These are phyloP conservation scores for Septoria petroselini DNA, from an alignment of 2,329 filamentous ascomycete species.

Conservation along the genomic window DNA sequence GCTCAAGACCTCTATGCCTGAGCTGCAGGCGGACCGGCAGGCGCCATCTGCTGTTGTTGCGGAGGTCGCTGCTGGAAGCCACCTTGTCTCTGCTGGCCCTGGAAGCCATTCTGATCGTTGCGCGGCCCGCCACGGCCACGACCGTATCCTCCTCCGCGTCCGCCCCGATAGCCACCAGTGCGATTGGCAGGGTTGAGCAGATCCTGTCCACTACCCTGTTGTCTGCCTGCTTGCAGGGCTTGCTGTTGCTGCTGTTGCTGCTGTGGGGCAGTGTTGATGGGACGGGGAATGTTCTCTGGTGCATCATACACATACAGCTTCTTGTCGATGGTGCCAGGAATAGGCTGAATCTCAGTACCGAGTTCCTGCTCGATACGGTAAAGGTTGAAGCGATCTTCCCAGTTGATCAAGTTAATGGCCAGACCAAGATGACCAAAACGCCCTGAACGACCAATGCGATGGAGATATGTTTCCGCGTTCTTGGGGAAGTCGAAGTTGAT, in stretches of 20 bases:
- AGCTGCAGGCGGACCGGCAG: conserved; percentile 31
- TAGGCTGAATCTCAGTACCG: conserved; percentile 96
- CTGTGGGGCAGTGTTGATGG: conserved; percentile 57
- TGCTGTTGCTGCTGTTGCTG: conserved; percentile 30
- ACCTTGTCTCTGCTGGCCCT: conserved; percentile 32
- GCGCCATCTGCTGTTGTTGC: conserved; percentile 34
- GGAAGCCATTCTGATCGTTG: conserved; percentile 34
- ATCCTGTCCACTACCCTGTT: conserved; percentile 38
- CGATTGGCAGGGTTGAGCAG: conserved; percentile 37
- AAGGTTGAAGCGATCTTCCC: conserved; percentile 97
- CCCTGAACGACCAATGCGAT: conserved; percentile 95
- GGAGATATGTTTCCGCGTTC: conserved; percentile 97
- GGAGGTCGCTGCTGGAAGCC: conserved; percentile 33
- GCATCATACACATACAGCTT: conserved; percentile 97
- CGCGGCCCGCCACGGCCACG: conserved; percentile 36
- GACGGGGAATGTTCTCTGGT: conserved; percentile 89
- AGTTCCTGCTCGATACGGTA: conserved; percentile 98
- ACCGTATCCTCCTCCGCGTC: conserved; percentile 35
- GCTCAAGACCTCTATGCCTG: conserved; percentile 30
- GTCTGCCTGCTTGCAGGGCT: conserved; percentile 29
- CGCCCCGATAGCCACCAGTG: conserved; percentile 34
- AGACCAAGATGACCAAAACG: conserved; percentile 95
- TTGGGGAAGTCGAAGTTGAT: conserved; percentile 99
- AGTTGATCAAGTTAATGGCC: conserved; percentile 98
- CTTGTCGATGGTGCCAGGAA: conserved; percentile 92